phyloP scores from a whole-genome alignment of 1,139 yeast species.

The Pichia sp. region DNA sequence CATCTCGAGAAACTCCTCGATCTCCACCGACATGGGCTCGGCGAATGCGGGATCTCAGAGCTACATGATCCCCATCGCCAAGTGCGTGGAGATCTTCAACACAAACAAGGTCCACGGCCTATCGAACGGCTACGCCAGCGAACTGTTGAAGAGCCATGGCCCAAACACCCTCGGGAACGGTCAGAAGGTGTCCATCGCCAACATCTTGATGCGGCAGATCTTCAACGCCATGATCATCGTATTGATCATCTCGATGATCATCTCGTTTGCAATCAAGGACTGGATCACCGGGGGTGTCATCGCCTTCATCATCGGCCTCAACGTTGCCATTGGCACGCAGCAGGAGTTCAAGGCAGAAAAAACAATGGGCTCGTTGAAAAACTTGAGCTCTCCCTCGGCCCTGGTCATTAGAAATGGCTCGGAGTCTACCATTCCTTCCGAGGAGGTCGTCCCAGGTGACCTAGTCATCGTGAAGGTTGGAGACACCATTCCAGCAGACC shows the following conservation, averaged over 20 bases:
- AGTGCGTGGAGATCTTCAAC: conserved; percentile 37
- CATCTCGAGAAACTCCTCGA: conserved; percentile 14
- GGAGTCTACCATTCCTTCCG: conserved; percentile 56
- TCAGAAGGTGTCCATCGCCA: conserved; percentile 50
- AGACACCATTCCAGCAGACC: conserved; percentile 46
- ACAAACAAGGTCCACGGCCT: conserved; percentile 50
- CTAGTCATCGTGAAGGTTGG: conserved; percentile 63
- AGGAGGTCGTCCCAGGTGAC: conserved; percentile 77
- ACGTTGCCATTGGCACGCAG: conserved; percentile 63
- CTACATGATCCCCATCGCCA: conserved; percentile 36
- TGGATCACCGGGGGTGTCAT: conserved; percentile 86
- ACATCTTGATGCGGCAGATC: conserved; percentile 63
- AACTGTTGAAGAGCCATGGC: conserved; percentile 43
- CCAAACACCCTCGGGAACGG: conserved; percentile 57
- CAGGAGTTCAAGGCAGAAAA: conserved; percentile 60
- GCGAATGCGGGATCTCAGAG: conserved; percentile 18
- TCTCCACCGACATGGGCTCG: conserved; percentile 4
- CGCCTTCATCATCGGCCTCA: conserved; percentile 62
- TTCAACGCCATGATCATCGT: conserved; percentile 82
- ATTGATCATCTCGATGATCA: conserved; percentile 66
- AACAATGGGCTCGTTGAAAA: conserved; percentile 72
- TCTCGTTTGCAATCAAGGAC: conserved; percentile 70
- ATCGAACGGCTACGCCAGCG: conserved; percentile 35
- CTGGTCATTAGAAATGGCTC: conserved; percentile 62
- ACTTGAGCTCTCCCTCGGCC: conserved; percentile 71